Percentiles rank a stretch among this genome's conserved stretches.
These are phyloP conservation scores for Colletotrichum tofieldiae DNA, from an alignment of 2,329 filamentous ascomycete genomes.

Conservation along the genomic window DNA sequence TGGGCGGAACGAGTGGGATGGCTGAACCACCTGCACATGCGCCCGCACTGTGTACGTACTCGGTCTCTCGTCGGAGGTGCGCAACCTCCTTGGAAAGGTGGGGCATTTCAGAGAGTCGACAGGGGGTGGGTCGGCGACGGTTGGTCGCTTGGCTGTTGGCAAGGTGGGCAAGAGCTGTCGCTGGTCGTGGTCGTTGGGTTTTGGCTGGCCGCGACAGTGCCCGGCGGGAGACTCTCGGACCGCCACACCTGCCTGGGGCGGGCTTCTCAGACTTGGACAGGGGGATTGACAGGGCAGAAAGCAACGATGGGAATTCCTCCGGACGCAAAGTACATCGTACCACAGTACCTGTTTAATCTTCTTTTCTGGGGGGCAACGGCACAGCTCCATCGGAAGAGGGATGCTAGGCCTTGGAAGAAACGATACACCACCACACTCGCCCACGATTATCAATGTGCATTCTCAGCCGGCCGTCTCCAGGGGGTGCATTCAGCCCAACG, in stretches of 20 bases:
- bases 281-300: background rate
- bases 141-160: background rate
- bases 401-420: background rate
- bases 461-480: background rate
- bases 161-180: background rate
- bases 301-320: too few relatives aligned
- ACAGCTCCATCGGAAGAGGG: background rate
- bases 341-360: background rate
- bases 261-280: slow-evolving; percentile 9
- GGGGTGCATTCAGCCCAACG: background rate
- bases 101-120: slow-evolving; percentile 1
- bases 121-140: background rate
- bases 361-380: too few relatives aligned
- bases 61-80: background rate
- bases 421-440: background rate
- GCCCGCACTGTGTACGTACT: background rate
- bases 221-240: background rate
- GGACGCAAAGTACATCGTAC: background rate
- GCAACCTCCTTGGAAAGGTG: slow-evolving; percentile 5
- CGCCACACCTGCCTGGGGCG: too few relatives aligned
- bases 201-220: slow-evolving; percentile 10
- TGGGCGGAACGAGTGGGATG: slow-evolving; percentile 9
- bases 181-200: slow-evolving; percentile 5
- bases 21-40: background rate
- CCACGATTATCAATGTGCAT: background rate